Evolutionary conservation across 495 filamentous ascomycete genomes (phyloP), one percentile per base, ranked within the genome.

Genomic region (Talaromyces nanjingensis): DNA sequence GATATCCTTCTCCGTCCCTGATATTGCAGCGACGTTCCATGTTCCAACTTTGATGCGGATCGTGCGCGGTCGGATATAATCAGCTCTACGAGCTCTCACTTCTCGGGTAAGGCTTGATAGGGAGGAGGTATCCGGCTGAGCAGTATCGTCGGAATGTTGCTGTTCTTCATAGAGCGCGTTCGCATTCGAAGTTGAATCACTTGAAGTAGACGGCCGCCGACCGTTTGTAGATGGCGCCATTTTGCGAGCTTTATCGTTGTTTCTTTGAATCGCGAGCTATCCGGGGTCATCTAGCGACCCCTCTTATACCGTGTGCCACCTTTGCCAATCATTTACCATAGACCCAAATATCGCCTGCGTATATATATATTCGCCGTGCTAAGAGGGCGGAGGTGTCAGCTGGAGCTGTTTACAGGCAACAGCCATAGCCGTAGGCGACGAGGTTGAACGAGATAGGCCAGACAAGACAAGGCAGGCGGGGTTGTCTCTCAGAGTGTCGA

Each of bases 1-100:
- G 7, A 97, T 77, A 72, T 97, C 93, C 65, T 89, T 88, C 72
- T 96, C 92, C 1, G 91, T 93, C 34, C 88, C 90, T 45, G 87
- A 82, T 63, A 88, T 83, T 1, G 89, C 86, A 7, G 92, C 96
- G 29, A 97, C 91, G 74, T 99, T 99, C 96, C 96, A 99, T 1
- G 89, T 87, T 5, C 92, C 94, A 24, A 97, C 79, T 69, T 96
- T 97, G 67, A 98, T 83, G 63, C 84, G 86, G 61, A 97, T 83
- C 31, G 83, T 82, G 62, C 82, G 81, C 33, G 86, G 82, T 12
- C 82, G 83, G 8, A 87, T 88, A 70, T 92, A 99, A 68, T 97
- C 92, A 42, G 84, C 74, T 65, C 86, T 85, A 49, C 94, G 80
- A 11, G 87, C 86, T 70, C 86, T 83, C 18, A 98, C 73, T 3